phyloP scores from a whole-genome alignment of 2,329 filamentous ascomycete genomes.

The Calonectria pauciramosa region DNA sequence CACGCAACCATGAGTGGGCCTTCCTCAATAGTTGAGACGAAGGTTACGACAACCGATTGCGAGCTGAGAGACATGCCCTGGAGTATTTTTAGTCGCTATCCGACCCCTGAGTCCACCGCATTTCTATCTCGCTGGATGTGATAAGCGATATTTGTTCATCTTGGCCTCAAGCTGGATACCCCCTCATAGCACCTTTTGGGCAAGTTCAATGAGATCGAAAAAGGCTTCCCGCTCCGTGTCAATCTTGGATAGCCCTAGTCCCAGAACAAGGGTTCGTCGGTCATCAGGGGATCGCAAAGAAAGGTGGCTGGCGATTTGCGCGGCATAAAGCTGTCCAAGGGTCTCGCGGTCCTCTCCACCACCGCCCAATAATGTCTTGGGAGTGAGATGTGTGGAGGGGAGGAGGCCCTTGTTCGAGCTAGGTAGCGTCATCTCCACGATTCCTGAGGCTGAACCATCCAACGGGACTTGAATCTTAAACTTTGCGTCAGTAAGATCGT shows the following conservation, averaged over 20 bases:
- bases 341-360: constrained; percentile 85
- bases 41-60: background rate
- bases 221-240: constrained; percentile 69
- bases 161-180: background rate
- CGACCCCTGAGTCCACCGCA: background rate
- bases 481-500: background rate
- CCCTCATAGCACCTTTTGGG: constrained; percentile 67
- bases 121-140: background rate
- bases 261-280: constrained; percentile 71
- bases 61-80: background rate
- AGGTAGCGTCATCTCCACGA: constrained; percentile 71
- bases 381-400: constrained; percentile 85
- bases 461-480: constrained; percentile 83
- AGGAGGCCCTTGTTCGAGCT: constrained; percentile 66
- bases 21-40: background rate
- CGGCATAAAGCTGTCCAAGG: constrained; percentile 88
- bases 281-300: constrained; percentile 77
- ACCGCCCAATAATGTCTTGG: constrained; percentile 88
- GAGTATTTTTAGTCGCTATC: background rate
- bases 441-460: constrained; percentile 73
- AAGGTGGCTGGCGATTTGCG: constrained; percentile 88
- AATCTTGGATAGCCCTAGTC: constrained; percentile 68
- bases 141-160: background rate
- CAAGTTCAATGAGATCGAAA: constrained; percentile 75
- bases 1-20: background rate